These are phyloP conservation scores for Wickerhamiella infanticola DNA, from an alignment of 1,139 yeast species.

Conservation along the genomic window DNA sequence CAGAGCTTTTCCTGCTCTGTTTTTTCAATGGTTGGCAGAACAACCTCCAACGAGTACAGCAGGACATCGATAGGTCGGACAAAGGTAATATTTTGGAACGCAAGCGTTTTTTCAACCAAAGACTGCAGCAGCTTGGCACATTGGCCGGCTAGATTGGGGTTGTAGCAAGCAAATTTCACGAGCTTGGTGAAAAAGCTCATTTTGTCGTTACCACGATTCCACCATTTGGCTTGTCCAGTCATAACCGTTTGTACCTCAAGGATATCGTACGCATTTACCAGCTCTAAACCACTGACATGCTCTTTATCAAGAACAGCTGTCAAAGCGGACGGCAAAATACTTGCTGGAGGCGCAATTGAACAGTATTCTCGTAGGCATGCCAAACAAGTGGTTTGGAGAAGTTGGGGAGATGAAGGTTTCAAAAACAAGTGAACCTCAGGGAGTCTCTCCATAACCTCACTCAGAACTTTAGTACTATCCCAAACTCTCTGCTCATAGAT, in stretches of 20 bases:
- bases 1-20: constrained; percentile 26
- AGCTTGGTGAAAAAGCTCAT: constrained; percentile 41
- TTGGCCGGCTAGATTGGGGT: constrained; percentile 27
- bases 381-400: constrained; percentile 22
- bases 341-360: not conserved
- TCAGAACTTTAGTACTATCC: constrained; percentile 26
- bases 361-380: constrained; percentile 1
- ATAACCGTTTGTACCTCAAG: constrained; percentile 22
- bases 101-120: constrained; percentile 30
- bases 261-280: constrained; percentile 21
- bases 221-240: constrained; percentile 41
- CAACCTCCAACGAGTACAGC: constrained; percentile 14
- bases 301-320: constrained; percentile 7
- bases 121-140: constrained; percentile 27
- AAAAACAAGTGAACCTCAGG: constrained; percentile 35
- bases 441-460: constrained; percentile 27
- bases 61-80: constrained; percentile 21
- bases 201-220: constrained; percentile 27
- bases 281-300: constrained; percentile 14
- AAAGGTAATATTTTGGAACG: constrained; percentile 29
- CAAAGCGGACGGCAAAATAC: not conserved
- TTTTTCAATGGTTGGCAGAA: not conserved
- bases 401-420: constrained; percentile 15
- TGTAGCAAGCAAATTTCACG: constrained; percentile 32
- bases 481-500: constrained; percentile 30